Evolutionary conservation across 106 monocot genomes (phyloP).

Genomic region (Phalaenopsis equestris): DNA sequence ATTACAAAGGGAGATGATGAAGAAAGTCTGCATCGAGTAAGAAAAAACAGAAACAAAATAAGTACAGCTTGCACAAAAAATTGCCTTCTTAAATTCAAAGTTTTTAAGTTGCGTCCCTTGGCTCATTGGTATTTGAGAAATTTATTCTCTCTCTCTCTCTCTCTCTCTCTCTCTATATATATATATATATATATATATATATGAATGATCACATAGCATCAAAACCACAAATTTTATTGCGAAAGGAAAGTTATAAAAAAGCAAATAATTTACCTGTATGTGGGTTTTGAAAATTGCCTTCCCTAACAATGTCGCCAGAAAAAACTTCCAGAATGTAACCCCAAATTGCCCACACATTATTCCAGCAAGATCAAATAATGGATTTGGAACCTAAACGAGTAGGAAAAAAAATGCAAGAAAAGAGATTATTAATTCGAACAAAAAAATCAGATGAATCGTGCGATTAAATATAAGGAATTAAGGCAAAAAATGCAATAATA

Average conservation of each 20-base stretch:
- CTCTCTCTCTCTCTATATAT: no score
- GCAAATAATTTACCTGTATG: conserved; percentile 47
- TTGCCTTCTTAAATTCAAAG: neutral
- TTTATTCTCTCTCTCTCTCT: no score
- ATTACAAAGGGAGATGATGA: conserved; percentile 60
- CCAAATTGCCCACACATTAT: conserved; percentile 91
- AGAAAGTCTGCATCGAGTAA: conserved; percentile 35
- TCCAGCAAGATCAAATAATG: conserved; percentile 89
- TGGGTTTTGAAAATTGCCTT: conserved; percentile 84
- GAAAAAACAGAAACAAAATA: neutral
- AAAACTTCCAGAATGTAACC: conserved; percentile 85
- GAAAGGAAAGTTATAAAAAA: neutral
- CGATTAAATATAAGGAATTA: neutral
- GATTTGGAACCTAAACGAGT: conserved; percentile 63
- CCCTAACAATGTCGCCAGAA: conserved; percentile 71
- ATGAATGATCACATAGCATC: neutral
- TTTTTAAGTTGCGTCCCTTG: no score
- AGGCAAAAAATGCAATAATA: neutral
- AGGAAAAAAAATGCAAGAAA: neutral
- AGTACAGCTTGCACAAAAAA: neutral
- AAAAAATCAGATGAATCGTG: neutral
- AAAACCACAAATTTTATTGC: neutral
- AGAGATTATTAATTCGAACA: neutral
- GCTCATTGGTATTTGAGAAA: no score
- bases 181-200: no score